Percentiles rank a stretch among this genome's conserved stretches.
Evolutionary conservation across 768 basidiomycete species (phyloP).

Genomic region (Psilocybe cyanescens): DNA sequence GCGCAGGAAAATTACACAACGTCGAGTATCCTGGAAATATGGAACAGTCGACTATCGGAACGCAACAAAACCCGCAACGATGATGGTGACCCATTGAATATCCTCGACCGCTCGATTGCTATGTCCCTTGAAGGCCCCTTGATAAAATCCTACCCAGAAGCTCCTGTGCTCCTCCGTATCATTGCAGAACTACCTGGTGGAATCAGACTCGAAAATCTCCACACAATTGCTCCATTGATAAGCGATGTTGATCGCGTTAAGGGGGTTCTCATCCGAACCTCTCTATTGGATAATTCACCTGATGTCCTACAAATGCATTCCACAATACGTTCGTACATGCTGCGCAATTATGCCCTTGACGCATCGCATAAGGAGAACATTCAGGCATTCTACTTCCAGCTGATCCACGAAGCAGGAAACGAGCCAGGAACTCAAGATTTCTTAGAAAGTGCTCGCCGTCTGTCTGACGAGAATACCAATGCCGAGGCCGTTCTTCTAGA

Average conservation of each 20-base stretch:
- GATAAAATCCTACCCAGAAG: neutral
- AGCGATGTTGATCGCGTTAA: neutral
- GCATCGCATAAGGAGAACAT: neutral
- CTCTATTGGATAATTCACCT: slow-evolving; percentile 1
- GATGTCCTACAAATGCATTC: slow-evolving; percentile 10
- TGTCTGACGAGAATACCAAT: neutral
- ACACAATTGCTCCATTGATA: slow-evolving; percentile 2
- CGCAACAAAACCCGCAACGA: neutral
- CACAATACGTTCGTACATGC: slow-evolving; percentile 11
- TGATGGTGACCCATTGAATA: neutral
- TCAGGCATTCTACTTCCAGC: neutral
- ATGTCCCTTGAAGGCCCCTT: slow-evolving; percentile 8
- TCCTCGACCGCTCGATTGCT: neutral
- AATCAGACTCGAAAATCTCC: slow-evolving; percentile 6
- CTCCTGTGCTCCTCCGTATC: slow-evolving; percentile 10
- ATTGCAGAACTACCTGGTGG: slow-evolving; percentile 11
- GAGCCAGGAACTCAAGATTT: neutral
- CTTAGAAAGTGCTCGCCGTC: neutral
- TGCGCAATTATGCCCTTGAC: slow-evolving; percentile 6
- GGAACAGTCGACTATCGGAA: neutral
- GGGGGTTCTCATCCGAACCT: neutral
- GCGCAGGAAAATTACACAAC: slow-evolving; percentile 8
- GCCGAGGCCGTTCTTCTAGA: neutral
- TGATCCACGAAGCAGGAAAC: neutral
- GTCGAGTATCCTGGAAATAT: slow-evolving; percentile 5